Conservation (phyloP, 768 basidiomycete species). For the Macrocybe gigantea region DNA sequence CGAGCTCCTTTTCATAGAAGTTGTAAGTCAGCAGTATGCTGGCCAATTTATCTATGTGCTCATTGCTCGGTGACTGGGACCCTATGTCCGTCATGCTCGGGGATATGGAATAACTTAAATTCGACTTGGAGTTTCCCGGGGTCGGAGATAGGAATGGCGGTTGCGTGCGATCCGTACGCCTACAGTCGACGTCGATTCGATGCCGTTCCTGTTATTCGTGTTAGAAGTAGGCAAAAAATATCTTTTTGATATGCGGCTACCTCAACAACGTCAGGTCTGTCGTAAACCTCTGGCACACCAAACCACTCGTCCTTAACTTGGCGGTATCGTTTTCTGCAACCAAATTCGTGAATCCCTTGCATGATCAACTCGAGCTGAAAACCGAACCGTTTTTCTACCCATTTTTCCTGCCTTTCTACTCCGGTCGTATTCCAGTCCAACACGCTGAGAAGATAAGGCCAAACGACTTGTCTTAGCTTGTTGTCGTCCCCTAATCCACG, state of each 20-base stretch:
- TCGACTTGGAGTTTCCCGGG: slow-evolving; percentile 48
- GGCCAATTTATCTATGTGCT: slow-evolving; percentile 86
- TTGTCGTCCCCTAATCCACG: slow-evolving; percentile 57
- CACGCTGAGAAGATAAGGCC: slow-evolving; percentile 89
- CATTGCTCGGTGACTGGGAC: slow-evolving; percentile 84
- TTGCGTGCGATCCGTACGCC: slow-evolving; percentile 93
- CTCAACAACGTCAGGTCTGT: slow-evolving; percentile 75
- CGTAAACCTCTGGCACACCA: slow-evolving; percentile 76
- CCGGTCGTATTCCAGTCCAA: slow-evolving; percentile 72
- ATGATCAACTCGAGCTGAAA: slow-evolving; percentile 1
- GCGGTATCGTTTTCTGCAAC: slow-evolving; percentile 58
- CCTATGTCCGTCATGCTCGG: slow-evolving; percentile 70
- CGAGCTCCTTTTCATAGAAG: slow-evolving; percentile 82
- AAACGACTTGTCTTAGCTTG: slow-evolving; percentile 63
- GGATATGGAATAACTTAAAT: slow-evolving; percentile 65
- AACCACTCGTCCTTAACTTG: slow-evolving; percentile 77
- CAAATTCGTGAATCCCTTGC: not conserved
- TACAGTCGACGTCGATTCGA: slow-evolving; percentile 94
- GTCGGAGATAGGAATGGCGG: slow-evolving; percentile 66
- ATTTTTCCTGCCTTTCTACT: slow-evolving; percentile 52
- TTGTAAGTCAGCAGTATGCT: slow-evolving; percentile 88
- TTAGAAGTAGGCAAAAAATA: too few relatives aligned
- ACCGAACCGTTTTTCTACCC: slow-evolving; percentile 58
- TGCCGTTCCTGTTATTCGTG: slow-evolving; percentile 61
- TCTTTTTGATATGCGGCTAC: slow-evolving; percentile 24